phyloP scores from a whole-genome alignment of 1,284 basidiomycete genomes.

The Trichosporon sp. region DNA sequence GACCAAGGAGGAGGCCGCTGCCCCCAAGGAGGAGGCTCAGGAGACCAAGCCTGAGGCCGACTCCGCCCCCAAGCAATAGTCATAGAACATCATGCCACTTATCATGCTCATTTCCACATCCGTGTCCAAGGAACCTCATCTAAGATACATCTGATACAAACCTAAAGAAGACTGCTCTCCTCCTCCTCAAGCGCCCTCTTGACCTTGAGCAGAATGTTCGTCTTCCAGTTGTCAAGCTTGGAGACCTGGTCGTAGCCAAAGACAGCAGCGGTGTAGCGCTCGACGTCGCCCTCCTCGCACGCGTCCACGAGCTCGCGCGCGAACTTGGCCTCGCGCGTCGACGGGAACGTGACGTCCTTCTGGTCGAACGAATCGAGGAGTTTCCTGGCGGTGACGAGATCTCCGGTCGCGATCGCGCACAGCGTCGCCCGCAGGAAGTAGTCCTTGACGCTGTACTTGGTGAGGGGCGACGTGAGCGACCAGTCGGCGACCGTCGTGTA shows the following conservation, averaged over 20 bases:
- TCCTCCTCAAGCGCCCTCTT: constrained; percentile 71
- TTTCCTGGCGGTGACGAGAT: constrained; percentile 74
- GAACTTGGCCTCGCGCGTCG: constrained; percentile 87
- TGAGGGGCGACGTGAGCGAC: constrained; percentile 75
- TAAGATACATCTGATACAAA: constrained; percentile 5
- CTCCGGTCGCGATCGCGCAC: constrained; percentile 84
- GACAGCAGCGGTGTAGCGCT: constrained; percentile 65
- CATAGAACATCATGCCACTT: constrained; percentile 3
- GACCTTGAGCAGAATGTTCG: constrained; percentile 75
- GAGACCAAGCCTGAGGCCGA: constrained; percentile 1
- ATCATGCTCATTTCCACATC: not conserved
- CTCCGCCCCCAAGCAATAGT: constrained; percentile 5
- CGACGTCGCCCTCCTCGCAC: constrained; percentile 70
- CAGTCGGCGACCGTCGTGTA: constrained; percentile 88
- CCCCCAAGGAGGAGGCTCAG: not conserved
- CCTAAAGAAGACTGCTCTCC: constrained; percentile 44
- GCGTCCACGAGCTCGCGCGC: constrained; percentile 69
- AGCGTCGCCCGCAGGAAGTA: constrained; percentile 87
- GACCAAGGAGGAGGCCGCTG: not conserved
- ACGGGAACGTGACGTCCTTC: constrained; percentile 71
- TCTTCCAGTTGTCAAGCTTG: constrained; percentile 94
- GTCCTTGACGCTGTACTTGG: constrained; percentile 98
- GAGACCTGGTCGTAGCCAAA: constrained; percentile 81
- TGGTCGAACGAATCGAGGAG: constrained; percentile 69
- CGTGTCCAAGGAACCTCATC: not conserved